Conservation (phyloP, 768 basidiomycete genomes). For the Suillus bovinus region DNA sequence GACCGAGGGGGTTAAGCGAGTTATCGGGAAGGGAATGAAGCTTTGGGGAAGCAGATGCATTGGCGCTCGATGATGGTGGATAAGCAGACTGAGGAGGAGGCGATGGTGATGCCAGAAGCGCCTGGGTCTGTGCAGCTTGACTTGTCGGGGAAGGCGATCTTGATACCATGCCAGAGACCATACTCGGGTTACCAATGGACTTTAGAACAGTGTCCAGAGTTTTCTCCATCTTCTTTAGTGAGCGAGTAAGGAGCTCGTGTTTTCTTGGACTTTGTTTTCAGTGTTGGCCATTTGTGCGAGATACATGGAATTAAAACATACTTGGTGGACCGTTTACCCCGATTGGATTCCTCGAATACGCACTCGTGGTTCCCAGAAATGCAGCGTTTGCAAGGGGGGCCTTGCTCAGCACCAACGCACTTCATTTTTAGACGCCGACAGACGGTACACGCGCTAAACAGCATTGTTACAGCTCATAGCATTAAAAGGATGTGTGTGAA, state of each 20-base stretch:
- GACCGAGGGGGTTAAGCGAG: slow-evolving; percentile 85
- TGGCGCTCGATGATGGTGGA: slow-evolving; percentile 22
- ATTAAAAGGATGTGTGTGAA: slow-evolving; percentile 10
- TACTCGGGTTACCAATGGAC: slow-evolving; percentile 83
- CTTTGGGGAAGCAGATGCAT: slow-evolving; percentile 66
- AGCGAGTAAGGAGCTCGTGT: slow-evolving; percentile 78
- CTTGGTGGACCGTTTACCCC: slow-evolving; percentile 90
- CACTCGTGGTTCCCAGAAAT: slow-evolving; percentile 81
- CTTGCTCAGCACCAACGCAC: slow-evolving; percentile 87
- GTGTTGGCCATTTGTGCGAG: slow-evolving; percentile 27
- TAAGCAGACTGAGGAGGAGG: slow-evolving; percentile 45
- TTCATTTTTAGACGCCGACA: slow-evolving; percentile 94
- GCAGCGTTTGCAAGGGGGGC: slow-evolving; percentile 91
- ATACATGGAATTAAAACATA: slow-evolving; percentile 34
- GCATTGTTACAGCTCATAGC: slow-evolving; percentile 15
- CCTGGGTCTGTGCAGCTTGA: slow-evolving; percentile 52
- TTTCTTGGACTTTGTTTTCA: slow-evolving; percentile 55
- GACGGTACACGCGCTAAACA: slow-evolving; percentile 80
- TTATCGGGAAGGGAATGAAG: slow-evolving; percentile 93
- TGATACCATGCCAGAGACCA: slow-evolving; percentile 79
- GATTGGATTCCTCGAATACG: slow-evolving; percentile 94
- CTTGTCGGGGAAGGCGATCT: slow-evolving; percentile 72
- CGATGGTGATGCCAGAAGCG: slow-evolving; percentile 54
- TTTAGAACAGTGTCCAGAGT: slow-evolving; percentile 90
- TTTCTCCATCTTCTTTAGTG: slow-evolving; percentile 87